These are phyloP conservation scores for Fomitopsis pinicola DNA, from an alignment of 1,284 basidiomycete species.

Conservation along the genomic window DNA sequence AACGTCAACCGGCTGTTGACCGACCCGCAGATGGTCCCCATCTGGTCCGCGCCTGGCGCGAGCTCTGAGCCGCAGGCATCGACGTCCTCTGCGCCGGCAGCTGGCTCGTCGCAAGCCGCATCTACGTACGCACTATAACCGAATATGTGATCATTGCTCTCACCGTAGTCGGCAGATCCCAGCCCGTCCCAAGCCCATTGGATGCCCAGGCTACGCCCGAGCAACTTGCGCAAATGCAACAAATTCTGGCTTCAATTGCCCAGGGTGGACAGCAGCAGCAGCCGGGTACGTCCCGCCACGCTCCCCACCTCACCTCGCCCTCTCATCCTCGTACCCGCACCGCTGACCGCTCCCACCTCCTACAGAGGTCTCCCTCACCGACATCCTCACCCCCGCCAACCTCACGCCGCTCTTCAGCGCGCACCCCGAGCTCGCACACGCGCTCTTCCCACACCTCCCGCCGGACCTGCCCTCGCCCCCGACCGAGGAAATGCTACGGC, in stretches of 20 bases:
- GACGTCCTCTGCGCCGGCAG: slow-evolving; percentile 29
- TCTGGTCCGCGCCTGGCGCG: slow-evolving; percentile 44
- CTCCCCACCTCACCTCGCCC: not conserved
- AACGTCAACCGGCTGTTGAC: slow-evolving; percentile 67
- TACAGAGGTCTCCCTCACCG: slow-evolving; percentile 59
- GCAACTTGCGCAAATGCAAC: slow-evolving; percentile 23
- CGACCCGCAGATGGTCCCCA: slow-evolving; percentile 55
- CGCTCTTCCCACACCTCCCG: slow-evolving; percentile 75
- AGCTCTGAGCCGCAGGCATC: slow-evolving; percentile 28
- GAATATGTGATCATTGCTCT: not conserved
- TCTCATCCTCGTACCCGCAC: not conserved
- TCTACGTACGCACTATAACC: slow-evolving; percentile 10
- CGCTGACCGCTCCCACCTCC: slow-evolving; percentile 6
- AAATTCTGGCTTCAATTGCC: slow-evolving; percentile 22
- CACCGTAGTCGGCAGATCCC: slow-evolving; percentile 8
- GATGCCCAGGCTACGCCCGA: slow-evolving; percentile 18
- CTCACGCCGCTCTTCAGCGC: slow-evolving; percentile 63
- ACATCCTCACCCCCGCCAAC: slow-evolving; percentile 70
- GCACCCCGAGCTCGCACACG: slow-evolving; percentile 59
- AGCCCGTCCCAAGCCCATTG: slow-evolving; percentile 10
- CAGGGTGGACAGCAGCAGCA: slow-evolving; percentile 4
- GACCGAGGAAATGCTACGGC: slow-evolving; percentile 56
- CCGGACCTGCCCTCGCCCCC: slow-evolving; percentile 65
- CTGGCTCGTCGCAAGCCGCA: slow-evolving; percentile 10
- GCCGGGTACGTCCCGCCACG: slow-evolving; percentile 7